A percentile compares a stretch with the other conserved stretches of the same genome.
phyloP scores from a whole-genome alignment of 2,329 filamentous ascomycete genomes.

The Monosporascus sp. region DNA sequence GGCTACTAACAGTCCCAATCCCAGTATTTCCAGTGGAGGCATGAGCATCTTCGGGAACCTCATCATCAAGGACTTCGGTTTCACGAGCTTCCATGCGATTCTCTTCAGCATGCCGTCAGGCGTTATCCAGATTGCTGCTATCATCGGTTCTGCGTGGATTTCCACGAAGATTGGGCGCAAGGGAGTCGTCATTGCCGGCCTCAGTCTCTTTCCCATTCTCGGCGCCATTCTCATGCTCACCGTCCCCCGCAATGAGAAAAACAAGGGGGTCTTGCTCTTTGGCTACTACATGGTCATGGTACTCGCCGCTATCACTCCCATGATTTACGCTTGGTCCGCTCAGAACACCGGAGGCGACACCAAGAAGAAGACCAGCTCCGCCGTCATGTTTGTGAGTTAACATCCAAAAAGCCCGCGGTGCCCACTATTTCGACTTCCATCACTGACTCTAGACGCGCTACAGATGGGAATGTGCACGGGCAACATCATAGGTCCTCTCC shows the following conservation, averaged over 20 bases:
- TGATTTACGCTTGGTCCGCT: constrained; percentile 51
- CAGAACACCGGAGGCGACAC: constrained; percentile 61
- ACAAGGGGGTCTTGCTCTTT: constrained; percentile 43
- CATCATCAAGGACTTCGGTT: constrained; percentile 36
- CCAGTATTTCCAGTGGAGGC: constrained; percentile 31
- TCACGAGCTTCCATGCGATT: constrained; percentile 31
- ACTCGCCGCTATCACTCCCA: constrained; percentile 39
- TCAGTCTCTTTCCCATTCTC: constrained; percentile 31
- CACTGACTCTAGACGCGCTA: neutral
- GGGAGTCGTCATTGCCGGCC: constrained; percentile 35
- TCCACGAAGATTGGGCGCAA: constrained; percentile 37
- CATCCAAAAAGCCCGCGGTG: neutral
- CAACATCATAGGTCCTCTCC: constrained; percentile 59
- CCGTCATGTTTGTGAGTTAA: constrained; percentile 41
- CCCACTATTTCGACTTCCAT: neutral
- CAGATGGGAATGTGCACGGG: constrained; percentile 53
- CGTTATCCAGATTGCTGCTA: constrained; percentile 28
- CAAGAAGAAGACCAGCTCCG: constrained; percentile 60
- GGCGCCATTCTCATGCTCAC: constrained; percentile 44
- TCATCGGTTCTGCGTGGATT: constrained; percentile 32
- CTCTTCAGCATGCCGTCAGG: constrained; percentile 37
- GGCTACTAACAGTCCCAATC: constrained; percentile 16
- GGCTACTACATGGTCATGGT: constrained; percentile 43
- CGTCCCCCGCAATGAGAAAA: constrained; percentile 31
- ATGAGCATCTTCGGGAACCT: constrained; percentile 33